Base-by-base conservation (phyloP, 257 asterid species). In the Euphrasia confusa region DNA sequence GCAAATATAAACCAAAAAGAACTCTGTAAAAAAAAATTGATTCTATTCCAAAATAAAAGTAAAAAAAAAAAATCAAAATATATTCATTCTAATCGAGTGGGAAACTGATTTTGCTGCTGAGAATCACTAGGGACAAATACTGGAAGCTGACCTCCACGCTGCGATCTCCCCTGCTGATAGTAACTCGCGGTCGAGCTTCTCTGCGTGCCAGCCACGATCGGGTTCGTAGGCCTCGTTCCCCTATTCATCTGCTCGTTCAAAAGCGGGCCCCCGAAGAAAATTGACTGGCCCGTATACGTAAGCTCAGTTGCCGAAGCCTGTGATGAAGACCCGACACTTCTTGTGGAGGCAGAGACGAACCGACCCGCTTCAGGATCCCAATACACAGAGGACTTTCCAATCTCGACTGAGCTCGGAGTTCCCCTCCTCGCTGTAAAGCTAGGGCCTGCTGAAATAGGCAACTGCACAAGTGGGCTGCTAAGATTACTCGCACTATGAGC, bases 281-380 rank as follows among this genome's bases (percentile, higher is more conserved):
- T 92, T 18, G 98, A 86, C 65, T 84, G 97, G 37, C 97, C 95
- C 0, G 95, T 72, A 74, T 79, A 86, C 0, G 95, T 92, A 26
- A 88, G 93, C 84, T 88, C 98, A 1, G 95, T 65, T 27, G 83
- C 82, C 13, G 90, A 48, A 24, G 14, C 78, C 71, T 74, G 83
- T 12, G 87, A 79, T 21, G 90, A 77, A 63, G 95, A 75, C 15
- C 81, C 75, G 0, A 67, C 77, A 30, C 74, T 76, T 66, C 87
- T 74, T 14, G 77, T 63, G 21, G 77, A 73, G 0, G 95, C 77
- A 14, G 93, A 81, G 60, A 84, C 80, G 9, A 83, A 88, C 32
- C 93, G 81, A 12, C 95, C 97, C 0, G 95, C 90, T 53, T 86
- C 95, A 10, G 82, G 84, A 66, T 92, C 95, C 98, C 98, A 92